Base-by-base conservation (phyloP, 176 grass and related monocot genomes). In the Eleusine coracana region DNA sequence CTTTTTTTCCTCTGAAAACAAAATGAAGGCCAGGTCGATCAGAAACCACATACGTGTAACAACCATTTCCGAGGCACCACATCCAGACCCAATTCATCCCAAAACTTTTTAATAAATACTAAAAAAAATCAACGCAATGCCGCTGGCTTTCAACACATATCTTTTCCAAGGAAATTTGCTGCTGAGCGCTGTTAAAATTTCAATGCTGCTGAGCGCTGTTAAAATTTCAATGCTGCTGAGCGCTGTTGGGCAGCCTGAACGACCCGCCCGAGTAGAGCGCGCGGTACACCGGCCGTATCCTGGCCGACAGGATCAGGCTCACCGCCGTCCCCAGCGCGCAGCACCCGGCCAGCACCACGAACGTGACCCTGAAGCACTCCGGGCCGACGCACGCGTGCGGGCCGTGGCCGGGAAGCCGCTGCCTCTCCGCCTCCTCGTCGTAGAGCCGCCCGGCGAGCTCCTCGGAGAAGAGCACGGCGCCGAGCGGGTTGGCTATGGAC, bases 281-380 rank as follows among this genome's bases (percentile, higher is more conserved):
- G 6, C 71, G 80, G 51, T 94, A 94, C n/a, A 94, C 88, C 0
- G 92, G 88, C 16, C 59, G 81, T 71, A 94, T 94, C 68, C 88
- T 85, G 58, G 87, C 63, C 2, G 82, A 76, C 40, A 94, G 29
- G 6, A 89, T 68, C 41, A 91, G 44, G 60, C 88, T 94, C 37
- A 84, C 36, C 71, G 73, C 76, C 27, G 86, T 90, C 64, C 92
- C 92, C 13, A 91, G 42, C 15, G 69, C 17, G 69, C 92, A 94
- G 2, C 83, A 54, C 10, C 83, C 88, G 13, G 81, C 88, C 3
- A 94, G 70, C 75, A 91, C 80, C 21, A 90, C 29, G 80, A 94
- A 94, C 17, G 92, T 85, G 4, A 86, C 78, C 25, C 65, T 82
- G 63, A 94, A 94, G 60, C 92, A 94, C 2, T 69, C 74, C 9